Conservation (phyloP, 805 yeast species). For the Wickerhamomyces rabaulensis region DNA sequence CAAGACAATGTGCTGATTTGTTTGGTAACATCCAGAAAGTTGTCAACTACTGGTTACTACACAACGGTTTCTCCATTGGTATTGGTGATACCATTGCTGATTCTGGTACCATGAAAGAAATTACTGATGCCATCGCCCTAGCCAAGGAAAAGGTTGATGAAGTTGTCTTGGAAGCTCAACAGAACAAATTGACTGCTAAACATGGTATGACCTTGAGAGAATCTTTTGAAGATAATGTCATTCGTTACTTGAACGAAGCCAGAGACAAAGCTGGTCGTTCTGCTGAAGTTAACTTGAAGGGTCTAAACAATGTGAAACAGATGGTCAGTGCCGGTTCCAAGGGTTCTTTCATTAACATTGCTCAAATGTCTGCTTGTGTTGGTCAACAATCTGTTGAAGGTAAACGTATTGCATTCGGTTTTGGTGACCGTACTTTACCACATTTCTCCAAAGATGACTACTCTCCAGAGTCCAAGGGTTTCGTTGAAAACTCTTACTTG, state of each 20-base stretch:
- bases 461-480: conserved; percentile 97
- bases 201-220: conserved; percentile 99
- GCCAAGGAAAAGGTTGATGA: conserved; percentile 95
- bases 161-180: conserved; percentile 88
- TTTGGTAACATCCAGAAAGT: conserved; percentile 93
- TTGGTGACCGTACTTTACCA: conserved; percentile 92
- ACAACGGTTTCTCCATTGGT: conserved; percentile 97
- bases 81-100: conserved; percentile 99
- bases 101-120: conserved; percentile 89
- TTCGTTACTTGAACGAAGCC: conserved; percentile 92
- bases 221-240: conserved; percentile 95
- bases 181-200: conserved; percentile 82
- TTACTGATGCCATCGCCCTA: conserved; percentile 86
- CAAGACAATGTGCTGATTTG: conserved; percentile 79
- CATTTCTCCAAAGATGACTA: conserved; percentile 98
- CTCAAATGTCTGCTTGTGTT: conserved; percentile 99
- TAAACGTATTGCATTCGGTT: conserved; percentile 97
- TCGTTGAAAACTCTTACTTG: conserved; percentile 93
- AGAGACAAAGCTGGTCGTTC: conserved; percentile 99
- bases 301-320: conserved; percentile 92
- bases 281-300: conserved; percentile 94
- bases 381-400: conserved; percentile 99
- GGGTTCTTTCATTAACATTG: conserved; percentile 97
- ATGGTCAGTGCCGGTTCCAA: conserved; percentile 99
- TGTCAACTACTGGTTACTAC: conserved; percentile 93